phyloP scores from a whole-genome alignment of 164 flowering plant genomes.

The Piper longum region DNA sequence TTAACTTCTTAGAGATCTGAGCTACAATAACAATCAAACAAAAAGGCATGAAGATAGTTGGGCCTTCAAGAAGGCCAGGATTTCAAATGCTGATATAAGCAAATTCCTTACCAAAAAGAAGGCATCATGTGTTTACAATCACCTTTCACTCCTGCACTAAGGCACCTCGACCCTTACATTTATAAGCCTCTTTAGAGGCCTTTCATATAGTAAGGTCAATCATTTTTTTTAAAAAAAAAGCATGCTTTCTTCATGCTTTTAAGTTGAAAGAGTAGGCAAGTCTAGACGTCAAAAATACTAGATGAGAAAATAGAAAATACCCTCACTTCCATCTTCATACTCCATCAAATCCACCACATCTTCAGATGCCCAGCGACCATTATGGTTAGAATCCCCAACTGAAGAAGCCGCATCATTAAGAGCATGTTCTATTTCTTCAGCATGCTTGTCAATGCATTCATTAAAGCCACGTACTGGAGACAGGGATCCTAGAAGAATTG shows the following conservation, averaged over 20 bases:
- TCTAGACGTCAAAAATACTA: not conserved
- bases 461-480: slow-evolving; percentile 49
- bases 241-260: not conserved
- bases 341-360: slow-evolving; percentile 89
- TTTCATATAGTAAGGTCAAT: not conserved
- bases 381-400: slow-evolving; percentile 20
- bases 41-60: too few species aligned
- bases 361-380: slow-evolving; percentile 83
- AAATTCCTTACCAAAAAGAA: too few species aligned
- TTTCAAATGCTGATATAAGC: too few species aligned
- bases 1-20: too few species aligned
- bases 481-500: slow-evolving; percentile 35
- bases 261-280: not conserved
- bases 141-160: not conserved
- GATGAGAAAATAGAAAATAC: slow-evolving; percentile 1
- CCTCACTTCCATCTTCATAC: slow-evolving; percentile 41
- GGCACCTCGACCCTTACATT: not conserved
- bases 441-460: slow-evolving; percentile 38
- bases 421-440: slow-evolving; percentile 66
- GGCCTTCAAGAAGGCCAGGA: too few species aligned
- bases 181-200: not conserved
- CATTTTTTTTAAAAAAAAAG: too few species aligned
- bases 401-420: slow-evolving; percentile 72
- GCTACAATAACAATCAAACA: too few species aligned
- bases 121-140: too few species aligned